These are phyloP conservation scores for Pseudocercospora crystallina DNA, from an alignment of 2,329 filamentous ascomycete species.

Conservation along the genomic window DNA sequence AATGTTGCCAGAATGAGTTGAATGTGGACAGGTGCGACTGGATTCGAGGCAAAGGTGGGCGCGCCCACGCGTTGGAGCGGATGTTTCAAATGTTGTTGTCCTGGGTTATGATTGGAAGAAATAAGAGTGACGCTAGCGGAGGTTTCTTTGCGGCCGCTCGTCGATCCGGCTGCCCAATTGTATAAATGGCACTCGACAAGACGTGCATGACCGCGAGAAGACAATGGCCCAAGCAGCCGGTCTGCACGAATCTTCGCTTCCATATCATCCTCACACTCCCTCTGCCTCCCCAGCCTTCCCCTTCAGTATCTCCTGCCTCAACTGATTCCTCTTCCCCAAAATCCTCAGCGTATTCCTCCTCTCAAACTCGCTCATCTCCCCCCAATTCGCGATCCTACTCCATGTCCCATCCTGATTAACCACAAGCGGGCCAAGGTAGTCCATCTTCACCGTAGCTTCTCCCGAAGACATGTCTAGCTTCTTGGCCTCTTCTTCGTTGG, in stretches of 20 bases:
- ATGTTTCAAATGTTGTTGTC: no score
- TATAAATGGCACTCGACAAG: no score
- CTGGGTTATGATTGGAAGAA: not conserved
- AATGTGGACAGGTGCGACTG: not conserved
- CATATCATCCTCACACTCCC: not conserved
- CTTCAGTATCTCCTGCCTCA: conserved; percentile 58
- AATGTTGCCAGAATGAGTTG: conserved; percentile 6
- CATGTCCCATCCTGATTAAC: conserved; percentile 71
- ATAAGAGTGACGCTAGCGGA: not conserved
- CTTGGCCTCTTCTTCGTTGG: conserved; percentile 30
- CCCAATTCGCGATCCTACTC: conserved; percentile 72
- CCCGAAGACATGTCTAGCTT: conserved; percentile 37
- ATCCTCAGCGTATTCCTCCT: conserved; percentile 65
- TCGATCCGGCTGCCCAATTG: not conserved
- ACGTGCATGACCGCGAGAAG: no score
- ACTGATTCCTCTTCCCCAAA: conserved; percentile 67
- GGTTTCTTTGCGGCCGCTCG: not conserved
- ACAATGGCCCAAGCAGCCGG: no score
- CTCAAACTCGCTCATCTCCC: conserved; percentile 68
- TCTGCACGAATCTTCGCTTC: no score
- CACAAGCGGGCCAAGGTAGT: conserved; percentile 70
- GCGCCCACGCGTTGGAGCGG: not conserved
- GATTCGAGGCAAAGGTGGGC: not conserved
- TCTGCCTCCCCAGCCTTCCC: conserved; percentile 32
- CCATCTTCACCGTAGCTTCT: conserved; percentile 55